These are phyloP conservation scores for Geranium brycei DNA, from an alignment of 345 rosid genomes.

Conservation along the genomic window DNA sequence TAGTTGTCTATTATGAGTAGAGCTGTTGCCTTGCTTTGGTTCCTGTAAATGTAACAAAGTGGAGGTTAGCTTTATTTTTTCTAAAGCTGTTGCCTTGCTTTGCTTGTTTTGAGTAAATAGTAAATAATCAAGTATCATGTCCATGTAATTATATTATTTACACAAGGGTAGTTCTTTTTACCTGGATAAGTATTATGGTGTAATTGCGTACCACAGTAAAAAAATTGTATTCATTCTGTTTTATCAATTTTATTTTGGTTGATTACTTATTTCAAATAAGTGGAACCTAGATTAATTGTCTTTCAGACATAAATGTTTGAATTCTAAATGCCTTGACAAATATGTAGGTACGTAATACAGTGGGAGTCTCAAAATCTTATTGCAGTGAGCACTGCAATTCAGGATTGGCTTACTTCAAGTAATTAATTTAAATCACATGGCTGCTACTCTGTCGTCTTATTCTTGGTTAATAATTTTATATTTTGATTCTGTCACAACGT, in stretches of 20 bases:
- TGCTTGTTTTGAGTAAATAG: background rate
- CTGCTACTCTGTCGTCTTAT: conserved; percentile 7
- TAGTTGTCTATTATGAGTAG: background rate
- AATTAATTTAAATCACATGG: conserved; percentile 25
- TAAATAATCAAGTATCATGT: too few species aligned
- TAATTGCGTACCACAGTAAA: background rate
- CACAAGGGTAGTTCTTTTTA: background rate
- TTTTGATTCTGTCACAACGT: background rate
- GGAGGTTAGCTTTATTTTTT: background rate
- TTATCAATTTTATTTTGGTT: too few species aligned
- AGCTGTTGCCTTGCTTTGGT: too few species aligned
- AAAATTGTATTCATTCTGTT: background rate
- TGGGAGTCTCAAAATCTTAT: conserved; percentile 89
- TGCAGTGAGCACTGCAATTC: conserved; percentile 92
- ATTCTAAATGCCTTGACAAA: background rate
- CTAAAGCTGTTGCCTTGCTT: background rate
- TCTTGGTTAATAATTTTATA: too few species aligned
- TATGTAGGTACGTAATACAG: conserved; percentile 64
- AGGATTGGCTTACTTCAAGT: conserved; percentile 98
- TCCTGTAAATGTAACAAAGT: background rate
- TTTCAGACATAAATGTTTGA: background rate
- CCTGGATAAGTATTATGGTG: background rate
- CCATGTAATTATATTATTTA: background rate
- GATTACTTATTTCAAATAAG: background rate
- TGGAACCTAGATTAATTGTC: background rate